Evolutionary conservation across 2,329 filamentous ascomycete species (phyloP).

Genomic region (Diaporthe longicolla): DNA sequence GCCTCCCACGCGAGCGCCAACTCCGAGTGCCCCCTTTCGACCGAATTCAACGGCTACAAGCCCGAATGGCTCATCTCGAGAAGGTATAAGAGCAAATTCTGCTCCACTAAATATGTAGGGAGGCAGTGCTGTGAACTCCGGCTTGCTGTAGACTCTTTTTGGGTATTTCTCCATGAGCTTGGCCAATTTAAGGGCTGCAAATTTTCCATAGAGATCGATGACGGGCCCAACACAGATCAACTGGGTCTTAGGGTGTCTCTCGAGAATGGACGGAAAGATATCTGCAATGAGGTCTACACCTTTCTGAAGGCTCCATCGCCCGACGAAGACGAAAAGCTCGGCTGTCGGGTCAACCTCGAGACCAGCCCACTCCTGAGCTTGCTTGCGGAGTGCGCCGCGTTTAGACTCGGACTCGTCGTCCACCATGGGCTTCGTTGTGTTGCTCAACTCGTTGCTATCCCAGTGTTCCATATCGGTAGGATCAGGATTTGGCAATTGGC

Average conservation of each 20-base stretch:
- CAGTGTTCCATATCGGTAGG: conserved; percentile 74
- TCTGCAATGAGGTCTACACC: conserved; percentile 78
- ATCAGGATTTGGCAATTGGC: conserved; percentile 75
- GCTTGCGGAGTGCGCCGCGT: conserved; percentile 67
- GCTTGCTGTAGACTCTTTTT: conserved; percentile 76
- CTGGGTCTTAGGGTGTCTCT: conserved; percentile 71
- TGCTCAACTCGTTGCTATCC: conserved; percentile 64
- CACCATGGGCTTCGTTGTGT: conserved; percentile 63
- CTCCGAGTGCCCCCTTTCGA: conserved; percentile 76
- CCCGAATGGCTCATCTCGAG: conserved; percentile 78
- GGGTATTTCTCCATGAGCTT: conserved; percentile 77
- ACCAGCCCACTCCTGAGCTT: conserved; percentile 78
- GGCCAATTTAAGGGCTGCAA: conserved; percentile 75
- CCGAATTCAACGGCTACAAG: conserved; percentile 79
- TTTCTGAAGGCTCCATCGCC: conserved; percentile 78
- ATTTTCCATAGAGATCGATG: conserved; percentile 78
- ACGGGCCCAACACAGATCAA: conserved; percentile 75
- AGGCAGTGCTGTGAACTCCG: conserved; percentile 77
- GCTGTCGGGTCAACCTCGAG: conserved; percentile 72
- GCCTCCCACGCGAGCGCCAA: conserved; percentile 76
- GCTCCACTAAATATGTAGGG: conserved; percentile 77
- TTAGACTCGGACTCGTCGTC: conserved; percentile 68
- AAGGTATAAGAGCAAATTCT: conserved; percentile 78
- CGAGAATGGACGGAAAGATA: conserved; percentile 74
- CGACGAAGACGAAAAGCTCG: conserved; percentile 77